Evolutionary conservation across 306 rosid species (phyloP), one percentile per base, ranked within the genome.

Genomic region (Acacia crassicarpa): DNA sequence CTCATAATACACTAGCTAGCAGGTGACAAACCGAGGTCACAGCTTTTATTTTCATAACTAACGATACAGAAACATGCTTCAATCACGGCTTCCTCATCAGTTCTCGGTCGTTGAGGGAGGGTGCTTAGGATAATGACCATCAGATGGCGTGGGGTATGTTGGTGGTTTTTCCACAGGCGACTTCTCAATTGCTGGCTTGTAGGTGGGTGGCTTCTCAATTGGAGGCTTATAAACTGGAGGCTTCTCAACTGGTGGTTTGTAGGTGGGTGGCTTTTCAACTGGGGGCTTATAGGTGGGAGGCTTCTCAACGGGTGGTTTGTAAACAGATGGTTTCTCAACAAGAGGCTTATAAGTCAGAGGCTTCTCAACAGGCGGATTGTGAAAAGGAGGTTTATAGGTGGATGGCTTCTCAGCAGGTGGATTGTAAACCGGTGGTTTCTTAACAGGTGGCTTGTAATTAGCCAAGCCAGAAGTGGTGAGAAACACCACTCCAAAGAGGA

Each of bases 41-140:
- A 14, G 5, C 10, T 15, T 32, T 65, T 65, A 65, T 65, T 32
- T 30, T 32, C 38, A 30, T 15, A 65, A 32, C 16, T 1, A 30
- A 30, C 27, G 15, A 15, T 65, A 30, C 67, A 10, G 12, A 65
- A 65, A 65, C n/a, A 44, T 46, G 19, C 53, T 45, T 7, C 67
- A 44, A 71, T 45, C 22, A 44, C 12, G 7, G 58, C 9, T 15
- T 23, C 9, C 56, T 61, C 67, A 2, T 61, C 67, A 61, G 67
- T 61, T 61, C 67, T 2, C 6, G n/a, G 44, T 71, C 22, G 48
- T 3, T 22, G 53, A 22, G 14, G 75, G 75, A 71, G 16, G 84
- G 80, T 75, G 80, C 80, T 72, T 72, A 13, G 76, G 59, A 72
- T 72, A 72, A 2, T 75, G 54, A 0, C 58, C 75, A 71, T 71